phyloP scores from a whole-genome alignment of 805 yeast species.

The Saccharomycopsis sp. region DNA sequence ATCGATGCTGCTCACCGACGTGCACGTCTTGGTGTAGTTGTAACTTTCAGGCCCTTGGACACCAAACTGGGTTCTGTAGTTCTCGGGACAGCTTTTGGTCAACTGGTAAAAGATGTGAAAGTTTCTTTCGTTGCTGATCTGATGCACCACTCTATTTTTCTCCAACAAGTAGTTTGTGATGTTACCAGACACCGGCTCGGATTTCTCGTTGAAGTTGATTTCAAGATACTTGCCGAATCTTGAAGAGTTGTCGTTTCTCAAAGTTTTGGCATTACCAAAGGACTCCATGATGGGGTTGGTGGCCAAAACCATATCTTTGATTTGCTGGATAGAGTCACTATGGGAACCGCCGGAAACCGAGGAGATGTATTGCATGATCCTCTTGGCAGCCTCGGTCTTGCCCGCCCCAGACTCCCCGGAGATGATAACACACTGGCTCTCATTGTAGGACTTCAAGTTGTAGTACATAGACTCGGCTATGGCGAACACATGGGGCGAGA shows the following conservation, averaged over 20 bases:
- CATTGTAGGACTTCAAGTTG: slow-evolving; percentile 87
- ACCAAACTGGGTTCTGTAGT: slow-evolving; percentile 76
- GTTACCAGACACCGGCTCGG: slow-evolving; percentile 90
- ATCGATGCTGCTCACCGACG: slow-evolving; percentile 77
- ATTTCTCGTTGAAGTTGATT: slow-evolving; percentile 71
- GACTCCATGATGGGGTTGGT: slow-evolving; percentile 89
- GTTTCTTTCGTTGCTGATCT: slow-evolving; percentile 84
- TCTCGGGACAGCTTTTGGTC: slow-evolving; percentile 82
- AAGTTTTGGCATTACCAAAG: slow-evolving; percentile 89
- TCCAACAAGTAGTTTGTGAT: slow-evolving; percentile 92
- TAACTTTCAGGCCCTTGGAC: slow-evolving; percentile 92
- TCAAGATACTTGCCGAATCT: slow-evolving; percentile 92
- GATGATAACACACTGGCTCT: slow-evolving; percentile 93
- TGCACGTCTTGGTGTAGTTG: slow-evolving; percentile 80
- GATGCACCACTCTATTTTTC: slow-evolving; percentile 95
- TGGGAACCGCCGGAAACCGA: slow-evolving; percentile 67
- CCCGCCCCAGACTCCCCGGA: slow-evolving; percentile 99
- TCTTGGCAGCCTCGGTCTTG: slow-evolving; percentile 95
- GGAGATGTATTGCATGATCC: slow-evolving; percentile 95
- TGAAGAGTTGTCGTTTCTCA: slow-evolving; percentile 82
- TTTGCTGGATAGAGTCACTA: slow-evolving; percentile 64
- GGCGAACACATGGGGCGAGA: slow-evolving; percentile 96
- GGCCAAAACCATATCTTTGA: slow-evolving; percentile 96
- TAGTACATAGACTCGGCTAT: slow-evolving; percentile 97
- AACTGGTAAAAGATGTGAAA: slow-evolving; percentile 96